Evolutionary conservation across 305 asterid species (phyloP), one percentile per base, ranked within the genome.

Genomic region (Solanum hybrid): DNA sequence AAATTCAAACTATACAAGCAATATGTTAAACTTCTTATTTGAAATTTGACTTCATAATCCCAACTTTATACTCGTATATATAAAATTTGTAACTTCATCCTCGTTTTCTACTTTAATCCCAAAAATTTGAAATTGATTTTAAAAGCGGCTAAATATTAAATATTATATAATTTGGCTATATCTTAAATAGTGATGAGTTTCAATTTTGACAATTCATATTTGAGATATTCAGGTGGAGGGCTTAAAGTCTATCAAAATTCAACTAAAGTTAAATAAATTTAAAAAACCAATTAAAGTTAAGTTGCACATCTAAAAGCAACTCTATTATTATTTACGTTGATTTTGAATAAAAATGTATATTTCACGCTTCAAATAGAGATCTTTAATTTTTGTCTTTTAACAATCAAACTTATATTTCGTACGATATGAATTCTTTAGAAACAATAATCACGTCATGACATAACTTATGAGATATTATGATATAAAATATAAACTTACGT

Each of bases 321-420:
- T 61, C 72, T 61, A 61, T 7, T 20, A 22, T 61, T 61, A 3
- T 61, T 65, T 65, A 65, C 6, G 13, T 22, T 65, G 0, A 8
- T 22, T 61, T 61, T 61, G 1, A 57, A 61, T 22, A 61, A 61
- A 61, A 61, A 22, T 65, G 13, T 22, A 65, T 0, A 65, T 65
- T 65, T 9, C 27, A 65, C 13, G 0, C 12, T 22, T 65, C 0
- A 65, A 65, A 22, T 22, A 22, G 32, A 2, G 3, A 2, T 0
- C 12, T 65, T 65, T 3, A 65, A 0, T 65, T 65, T 65, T 65
- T 22, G 5, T 65, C 27, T 22, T 8, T 65, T 65, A 22, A 3
- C 27, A 22, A 22, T 65, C 0, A 0, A 65, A 65, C 12, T 22
- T 3, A 1, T 3, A 6, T 65, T 22, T 22, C 26, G 0, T 8